phyloP scores from a whole-genome alignment of 495 filamentous ascomycete genomes.

The Chaetomium tenue region DNA sequence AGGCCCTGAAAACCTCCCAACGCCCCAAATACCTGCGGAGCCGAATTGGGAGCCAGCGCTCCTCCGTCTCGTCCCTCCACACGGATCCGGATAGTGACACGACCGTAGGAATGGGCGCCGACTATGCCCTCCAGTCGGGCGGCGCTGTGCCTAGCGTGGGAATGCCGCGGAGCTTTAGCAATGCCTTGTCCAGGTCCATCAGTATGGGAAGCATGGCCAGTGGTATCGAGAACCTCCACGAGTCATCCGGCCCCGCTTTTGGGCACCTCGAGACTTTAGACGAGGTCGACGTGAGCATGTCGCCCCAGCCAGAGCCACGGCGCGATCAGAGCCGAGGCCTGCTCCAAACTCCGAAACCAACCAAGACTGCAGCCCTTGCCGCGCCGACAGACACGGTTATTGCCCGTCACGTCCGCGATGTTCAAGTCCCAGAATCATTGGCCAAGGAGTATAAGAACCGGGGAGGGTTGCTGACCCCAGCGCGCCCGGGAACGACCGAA shows the following conservation, averaged over 20 bases:
- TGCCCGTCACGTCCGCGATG: slow-evolving; percentile 79
- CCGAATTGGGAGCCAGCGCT: slow-evolving; percentile 72
- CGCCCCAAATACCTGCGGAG: slow-evolving; percentile 72
- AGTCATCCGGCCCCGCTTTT: slow-evolving; percentile 45
- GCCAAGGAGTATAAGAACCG: slow-evolving; percentile 73
- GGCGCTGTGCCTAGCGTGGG: slow-evolving; percentile 64
- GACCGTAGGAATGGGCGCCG: slow-evolving; percentile 65
- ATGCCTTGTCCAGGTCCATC: slow-evolving; percentile 69
- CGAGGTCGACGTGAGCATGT: slow-evolving; percentile 42
- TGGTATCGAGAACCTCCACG: slow-evolving; percentile 74
- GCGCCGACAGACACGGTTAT: slow-evolving; percentile 85
- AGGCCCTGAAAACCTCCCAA: slow-evolving; percentile 31
- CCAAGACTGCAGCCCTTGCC: slow-evolving; percentile 42
- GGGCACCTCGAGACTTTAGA: slow-evolving; percentile 53
- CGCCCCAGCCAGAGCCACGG: slow-evolving; percentile 30
- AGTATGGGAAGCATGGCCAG: slow-evolving; percentile 96
- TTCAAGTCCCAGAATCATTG: slow-evolving; percentile 85
- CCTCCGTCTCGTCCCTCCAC: slow-evolving; percentile 71
- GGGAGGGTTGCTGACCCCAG: slow-evolving; percentile 54
- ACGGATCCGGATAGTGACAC: slow-evolving; percentile 66
- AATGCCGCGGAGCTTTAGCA: slow-evolving; percentile 52
- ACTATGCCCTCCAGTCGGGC: slow-evolving; percentile 82
- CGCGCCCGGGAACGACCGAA: slow-evolving; percentile 57
- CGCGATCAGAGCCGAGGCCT: slow-evolving; percentile 29
- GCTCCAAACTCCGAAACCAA: slow-evolving; percentile 50